Conservation (phyloP, 305 asterid genomes). For the Fraxinus floribunda region DNA sequence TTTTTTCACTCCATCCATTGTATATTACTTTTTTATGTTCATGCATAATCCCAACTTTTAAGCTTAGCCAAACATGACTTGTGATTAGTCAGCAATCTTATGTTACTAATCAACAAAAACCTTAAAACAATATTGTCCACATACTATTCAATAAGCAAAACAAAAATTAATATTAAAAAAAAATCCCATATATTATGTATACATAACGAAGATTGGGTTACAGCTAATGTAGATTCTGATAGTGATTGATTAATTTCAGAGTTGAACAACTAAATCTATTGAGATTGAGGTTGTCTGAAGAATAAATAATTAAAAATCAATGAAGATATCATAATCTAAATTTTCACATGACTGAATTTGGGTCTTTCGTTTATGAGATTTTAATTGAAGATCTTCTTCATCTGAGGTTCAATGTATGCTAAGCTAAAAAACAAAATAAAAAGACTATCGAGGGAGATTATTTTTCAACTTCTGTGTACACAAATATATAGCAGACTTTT, state of each 20-base stretch:
- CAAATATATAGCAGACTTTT: background rate
- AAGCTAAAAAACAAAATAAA: background rate
- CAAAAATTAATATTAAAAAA: background rate
- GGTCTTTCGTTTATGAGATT: background rate
- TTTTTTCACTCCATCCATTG: conserved; percentile 15
- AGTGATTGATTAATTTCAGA: conserved; percentile 5
- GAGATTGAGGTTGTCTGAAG: conserved; percentile 46
- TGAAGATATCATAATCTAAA: conserved; percentile 32
- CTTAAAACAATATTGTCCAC: background rate
- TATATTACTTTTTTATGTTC: background rate
- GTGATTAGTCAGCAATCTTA: conserved; percentile 11
- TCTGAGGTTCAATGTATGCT: background rate
- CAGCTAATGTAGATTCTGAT: conserved; percentile 16
- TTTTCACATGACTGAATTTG: conserved; percentile 39
- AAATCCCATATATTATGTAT: conserved; percentile 3
- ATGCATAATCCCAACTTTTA: background rate
- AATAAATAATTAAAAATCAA: background rate
- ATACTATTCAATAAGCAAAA: background rate
- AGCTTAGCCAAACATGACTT: background rate
- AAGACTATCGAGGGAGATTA: background rate
- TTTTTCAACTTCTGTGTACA: background rate
- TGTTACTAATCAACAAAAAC: background rate
- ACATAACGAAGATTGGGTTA: conserved; percentile 5
- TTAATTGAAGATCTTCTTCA: conserved; percentile 21
- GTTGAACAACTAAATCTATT: conserved; percentile 41